Conservation (phyloP, 140 eudicot genomes). For the Erigeron philadelphicus region DNA sequence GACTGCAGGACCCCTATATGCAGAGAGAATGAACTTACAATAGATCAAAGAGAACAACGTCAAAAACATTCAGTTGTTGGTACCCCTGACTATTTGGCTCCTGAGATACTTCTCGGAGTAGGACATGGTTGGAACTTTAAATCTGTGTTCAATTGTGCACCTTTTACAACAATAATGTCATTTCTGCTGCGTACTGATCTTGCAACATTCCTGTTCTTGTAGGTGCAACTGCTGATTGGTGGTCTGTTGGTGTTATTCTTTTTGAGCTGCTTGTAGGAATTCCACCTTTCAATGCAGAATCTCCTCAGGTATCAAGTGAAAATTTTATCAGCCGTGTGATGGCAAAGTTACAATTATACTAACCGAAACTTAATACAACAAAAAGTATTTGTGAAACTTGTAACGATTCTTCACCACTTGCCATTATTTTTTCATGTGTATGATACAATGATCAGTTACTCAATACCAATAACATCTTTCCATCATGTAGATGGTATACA, state of each 20-base stretch:
- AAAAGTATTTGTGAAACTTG: slow-evolving; percentile 9
- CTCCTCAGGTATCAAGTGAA: slow-evolving; percentile 59
- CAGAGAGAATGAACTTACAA: slow-evolving; percentile 48
- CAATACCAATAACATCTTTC: neutral
- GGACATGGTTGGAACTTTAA: slow-evolving; percentile 70
- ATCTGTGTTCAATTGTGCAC: neutral
- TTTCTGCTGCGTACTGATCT: slow-evolving; percentile 13
- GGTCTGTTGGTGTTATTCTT: slow-evolving; percentile 99
- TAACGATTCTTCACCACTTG: neutral
- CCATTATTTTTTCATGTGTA: too few relatives aligned
- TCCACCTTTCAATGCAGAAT: slow-evolving; percentile 94
- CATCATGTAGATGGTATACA: neutral
- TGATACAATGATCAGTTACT: too few relatives aligned
- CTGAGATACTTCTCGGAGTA: slow-evolving; percentile 98
- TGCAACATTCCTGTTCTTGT: slow-evolving; percentile 21
- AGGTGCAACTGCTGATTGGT: slow-evolving; percentile 99
- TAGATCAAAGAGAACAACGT: slow-evolving; percentile 47
- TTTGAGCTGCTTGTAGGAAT: slow-evolving; percentile 92
- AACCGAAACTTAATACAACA: neutral
- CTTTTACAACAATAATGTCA: slow-evolving; percentile 9
- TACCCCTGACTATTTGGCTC: slow-evolving; percentile 99
- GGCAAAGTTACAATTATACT: neutral
- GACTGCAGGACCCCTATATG: slow-evolving; percentile 39
- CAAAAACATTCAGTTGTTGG: slow-evolving; percentile 92
- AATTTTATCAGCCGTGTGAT: neutral